Percentiles rank a stretch among this genome's conserved stretches.
phyloP scores from a whole-genome alignment of 192 early-diverging fungal genomes.

The Umbelopsis isabellina region DNA sequence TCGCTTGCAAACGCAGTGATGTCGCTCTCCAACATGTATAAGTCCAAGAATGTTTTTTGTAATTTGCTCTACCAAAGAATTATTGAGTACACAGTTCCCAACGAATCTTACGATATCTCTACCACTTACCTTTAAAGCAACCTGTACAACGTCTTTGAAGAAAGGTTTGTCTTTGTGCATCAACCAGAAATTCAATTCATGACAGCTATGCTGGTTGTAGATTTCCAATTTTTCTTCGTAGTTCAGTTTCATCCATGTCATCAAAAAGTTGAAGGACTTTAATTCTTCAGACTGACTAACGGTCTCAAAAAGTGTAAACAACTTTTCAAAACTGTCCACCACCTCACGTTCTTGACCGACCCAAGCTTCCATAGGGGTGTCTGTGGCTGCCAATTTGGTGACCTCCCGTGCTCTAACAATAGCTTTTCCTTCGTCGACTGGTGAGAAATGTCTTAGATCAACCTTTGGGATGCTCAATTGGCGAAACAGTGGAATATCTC shows the following conservation, averaged over 20 bases:
- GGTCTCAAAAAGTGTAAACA: slow-evolving; percentile 20
- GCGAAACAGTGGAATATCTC: not conserved
- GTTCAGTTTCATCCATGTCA: slow-evolving; percentile 39
- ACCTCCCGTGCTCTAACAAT: slow-evolving; percentile 10
- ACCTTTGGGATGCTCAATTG: not conserved
- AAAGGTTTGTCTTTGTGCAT: slow-evolving; percentile 48
- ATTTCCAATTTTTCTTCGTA: slow-evolving; percentile 36
- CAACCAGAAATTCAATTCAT: slow-evolving; percentile 55
- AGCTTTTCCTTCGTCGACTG: not conserved
- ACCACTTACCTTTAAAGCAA: slow-evolving; percentile 46
- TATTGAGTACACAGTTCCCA: slow-evolving; percentile 3
- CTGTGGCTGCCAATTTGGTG: not conserved
- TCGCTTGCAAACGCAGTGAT: slow-evolving; percentile 33
- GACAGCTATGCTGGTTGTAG: slow-evolving; percentile 40
- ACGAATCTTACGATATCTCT: not conserved
- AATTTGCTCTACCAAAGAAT: slow-evolving; percentile 47
- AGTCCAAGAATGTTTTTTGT: slow-evolving; percentile 49
- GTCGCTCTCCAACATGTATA: slow-evolving; percentile 43
- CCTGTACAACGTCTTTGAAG: slow-evolving; percentile 40
- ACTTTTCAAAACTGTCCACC: slow-evolving; percentile 29
- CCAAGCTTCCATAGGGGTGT: not conserved
- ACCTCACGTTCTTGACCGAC: slow-evolving; percentile 26
- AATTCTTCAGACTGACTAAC: not conserved
- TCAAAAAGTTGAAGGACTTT: slow-evolving; percentile 34
- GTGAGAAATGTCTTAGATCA: slow-evolving; percentile 15